Evolutionary conservation across 179 eudicot genomes (phyloP), one percentile per base, ranked within the genome.

Genomic region (Spinacia oleracea): DNA sequence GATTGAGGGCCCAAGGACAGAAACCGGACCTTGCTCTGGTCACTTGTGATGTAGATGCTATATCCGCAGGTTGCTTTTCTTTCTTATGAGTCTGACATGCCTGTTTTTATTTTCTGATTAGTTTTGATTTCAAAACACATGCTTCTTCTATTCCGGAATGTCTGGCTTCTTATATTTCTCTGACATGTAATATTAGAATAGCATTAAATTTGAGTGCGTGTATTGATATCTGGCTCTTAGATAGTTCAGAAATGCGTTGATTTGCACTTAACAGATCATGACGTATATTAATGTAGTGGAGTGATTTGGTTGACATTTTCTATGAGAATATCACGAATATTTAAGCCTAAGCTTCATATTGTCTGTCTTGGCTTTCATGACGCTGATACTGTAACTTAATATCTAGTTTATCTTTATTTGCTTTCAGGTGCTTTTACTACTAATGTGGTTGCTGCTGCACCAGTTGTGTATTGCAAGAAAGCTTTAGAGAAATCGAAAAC

Each of bases 11-110:
- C 78, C 90, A 83, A 77, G 98, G 98, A 81, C 86, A 88, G 78
- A 95, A 95, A 86, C 98, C 98, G 70, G 98, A 95, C 85, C 92
- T 95, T 75, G 98, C 98, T 18, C 90, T 95, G 10, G 93, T 95
- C 50, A 82, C 90, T 76, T 95, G 98, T 82, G 97, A 95, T 75
- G 97, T 95, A 45, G 97, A 93, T 89, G 97, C 98, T 73, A 48
- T 86, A 18, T 85, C 98, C 78, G 98, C 98, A 86, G 98, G 98
- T 95, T 74, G 32, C 42, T 50, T 70, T 78, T 76, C 76, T 72
- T 20, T 63, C 53, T 27, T 46, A 35, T 29, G 12, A 80, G 43
- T n/a, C 46, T 31, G 18, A 29, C 18, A 29, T 31, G 48, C 2
- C 25, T 40, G 16, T 67, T 6, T 67, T 4, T 10, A 60, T 10